Percentiles rank a stretch among this genome's conserved stretches.
These are phyloP conservation scores for Trichophyton benhamiae DNA, from an alignment of 2,329 filamentous ascomycete genomes.

Conservation along the genomic window DNA sequence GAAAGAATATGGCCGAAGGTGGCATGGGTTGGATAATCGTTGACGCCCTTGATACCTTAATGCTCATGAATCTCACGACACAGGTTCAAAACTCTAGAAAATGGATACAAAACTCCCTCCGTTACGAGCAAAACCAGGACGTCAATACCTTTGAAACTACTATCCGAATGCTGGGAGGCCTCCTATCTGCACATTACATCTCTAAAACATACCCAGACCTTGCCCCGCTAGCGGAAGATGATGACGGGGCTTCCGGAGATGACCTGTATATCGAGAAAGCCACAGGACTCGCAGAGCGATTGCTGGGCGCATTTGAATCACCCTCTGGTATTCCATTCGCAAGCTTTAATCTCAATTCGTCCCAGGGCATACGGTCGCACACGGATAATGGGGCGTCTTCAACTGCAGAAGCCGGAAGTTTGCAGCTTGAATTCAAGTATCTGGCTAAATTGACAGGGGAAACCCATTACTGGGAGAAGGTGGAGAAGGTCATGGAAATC, in stretches of 20 bases:
- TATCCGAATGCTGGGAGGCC: constrained; percentile 88
- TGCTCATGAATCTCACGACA: constrained; percentile 92
- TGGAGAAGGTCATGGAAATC: constrained; percentile 81
- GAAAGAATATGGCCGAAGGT: constrained; percentile 71
- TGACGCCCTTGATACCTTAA: constrained; percentile 89
- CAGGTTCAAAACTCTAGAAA: constrained; percentile 72
- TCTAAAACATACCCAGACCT: constrained; percentile 70
- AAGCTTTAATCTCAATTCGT: constrained; percentile 73
- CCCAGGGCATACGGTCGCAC: constrained; percentile 66
- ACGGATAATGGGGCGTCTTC: constrained; percentile 78
- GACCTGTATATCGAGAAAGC: constrained; percentile 95
- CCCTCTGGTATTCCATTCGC: constrained; percentile 77
- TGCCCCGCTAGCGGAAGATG: constrained; percentile 60
- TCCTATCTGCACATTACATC: constrained; percentile 90
- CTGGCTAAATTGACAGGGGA: constrained; percentile 89
- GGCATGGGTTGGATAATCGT: constrained; percentile 98
- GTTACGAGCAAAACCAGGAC: constrained; percentile 85
- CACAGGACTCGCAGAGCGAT: constrained; percentile 75
- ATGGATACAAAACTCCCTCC: constrained; percentile 71
- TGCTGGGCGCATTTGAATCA: constrained; percentile 80
- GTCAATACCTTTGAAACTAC: constrained; percentile 98
- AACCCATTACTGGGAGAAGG: constrained; percentile 79
- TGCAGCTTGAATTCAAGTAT: constrained; percentile 97
- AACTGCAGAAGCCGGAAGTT: constrained; percentile 79
- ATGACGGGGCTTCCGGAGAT: constrained; percentile 61